Percentiles rank a stretch among this genome's conserved stretches.
phyloP scores from a whole-genome alignment of 352 stramenopile species.

The Elongisporangium anandrum region DNA sequence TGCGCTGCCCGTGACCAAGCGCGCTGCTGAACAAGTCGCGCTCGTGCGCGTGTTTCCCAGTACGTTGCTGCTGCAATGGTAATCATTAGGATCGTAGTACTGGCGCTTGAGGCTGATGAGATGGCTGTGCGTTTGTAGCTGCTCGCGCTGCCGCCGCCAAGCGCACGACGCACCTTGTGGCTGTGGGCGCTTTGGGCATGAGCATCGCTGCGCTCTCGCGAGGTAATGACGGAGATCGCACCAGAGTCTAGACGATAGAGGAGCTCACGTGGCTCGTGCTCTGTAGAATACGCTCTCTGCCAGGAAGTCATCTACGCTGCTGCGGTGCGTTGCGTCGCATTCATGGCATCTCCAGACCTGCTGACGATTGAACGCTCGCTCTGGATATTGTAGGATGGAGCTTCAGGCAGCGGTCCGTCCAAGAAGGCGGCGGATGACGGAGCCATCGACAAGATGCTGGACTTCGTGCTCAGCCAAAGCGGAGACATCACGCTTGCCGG shows the following conservation, averaged over 20 bases:
- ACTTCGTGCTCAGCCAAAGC: conserved; percentile 50
- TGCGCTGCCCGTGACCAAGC: conserved; percentile 19
- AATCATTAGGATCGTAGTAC: background rate
- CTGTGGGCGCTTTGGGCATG: conserved; percentile 45
- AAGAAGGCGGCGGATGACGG: conserved; percentile 36
- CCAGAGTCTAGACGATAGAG: conserved; percentile 1
- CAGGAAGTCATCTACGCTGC: conserved; percentile 36
- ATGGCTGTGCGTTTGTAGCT: background rate
- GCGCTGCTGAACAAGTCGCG: conserved; percentile 20
- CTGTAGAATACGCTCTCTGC: conserved; percentile 33
- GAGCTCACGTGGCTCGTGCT: conserved; percentile 3
- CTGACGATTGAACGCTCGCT: background rate
- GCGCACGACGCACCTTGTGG: conserved; percentile 19
- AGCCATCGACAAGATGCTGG: conserved; percentile 56
- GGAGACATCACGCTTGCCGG: conserved; percentile 71
- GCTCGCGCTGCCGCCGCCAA: conserved; percentile 14
- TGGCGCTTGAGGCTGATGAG: no score
- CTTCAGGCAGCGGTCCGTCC: conserved; percentile 16
- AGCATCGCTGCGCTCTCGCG: conserved; percentile 36
- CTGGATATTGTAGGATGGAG: conserved; percentile 19
- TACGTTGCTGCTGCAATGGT: conserved; percentile 4
- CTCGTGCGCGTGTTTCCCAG: conserved; percentile 21
- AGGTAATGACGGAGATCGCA: conserved; percentile 12
- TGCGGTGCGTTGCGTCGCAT: conserved; percentile 9
- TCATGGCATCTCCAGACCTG: background rate